Evolutionary conservation across 1,139 yeast genomes (phyloP), one percentile per base, ranked within the genome.

Genomic region (Zygoascus sp.): DNA sequence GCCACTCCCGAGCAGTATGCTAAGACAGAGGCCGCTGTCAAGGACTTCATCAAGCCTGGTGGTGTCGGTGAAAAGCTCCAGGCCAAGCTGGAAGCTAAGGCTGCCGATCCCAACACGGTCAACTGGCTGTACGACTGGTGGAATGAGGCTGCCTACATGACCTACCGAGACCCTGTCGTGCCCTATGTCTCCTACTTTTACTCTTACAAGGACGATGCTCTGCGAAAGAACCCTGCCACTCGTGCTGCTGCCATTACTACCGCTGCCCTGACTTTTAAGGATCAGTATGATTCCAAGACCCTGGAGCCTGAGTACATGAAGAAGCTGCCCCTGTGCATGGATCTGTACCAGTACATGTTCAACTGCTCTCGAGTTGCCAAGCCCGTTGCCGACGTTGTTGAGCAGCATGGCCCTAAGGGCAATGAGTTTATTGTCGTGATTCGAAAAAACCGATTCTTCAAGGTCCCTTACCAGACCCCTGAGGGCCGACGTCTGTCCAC

Each of bases 111-210:
- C 56, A 68, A 63, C 48, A 70, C 67, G 46, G 82, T 87, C 63
- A 92, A 92, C 67, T 92, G 98, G 98, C 76, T 92, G 61, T 80
- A 87, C 47, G 84, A 80, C 52, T 88, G 84, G 76, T 92, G 98
- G 98, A 96, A 90, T 66, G 86, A 86, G 60, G 88, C 84, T 58
- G 96, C 97, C 27, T 92, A 92, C 68, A 73, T 92, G 73, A 81
- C 86, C 36, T 89, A 88, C 69, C 79, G 95, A 58, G 97, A 88
- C 65, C 96, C 97, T 0, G 87, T 92, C 20, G 88, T 87, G 27
- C 97, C 97, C 13, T 89, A 81, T 63, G 96, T 88, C 35, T 86
- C 96, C 10, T 92, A 92, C 70, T 92, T 89, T 60, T 90, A 80
- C 68, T 77, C 83, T 47, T 96, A 90, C 73, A 82, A 80, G 66